A percentile compares a stretch with the other conserved stretches of the same genome.
Evolutionary conservation across 371 early-diverging fungal genomes (phyloP).

Genomic region (Blyttiomyces sp.): DNA sequence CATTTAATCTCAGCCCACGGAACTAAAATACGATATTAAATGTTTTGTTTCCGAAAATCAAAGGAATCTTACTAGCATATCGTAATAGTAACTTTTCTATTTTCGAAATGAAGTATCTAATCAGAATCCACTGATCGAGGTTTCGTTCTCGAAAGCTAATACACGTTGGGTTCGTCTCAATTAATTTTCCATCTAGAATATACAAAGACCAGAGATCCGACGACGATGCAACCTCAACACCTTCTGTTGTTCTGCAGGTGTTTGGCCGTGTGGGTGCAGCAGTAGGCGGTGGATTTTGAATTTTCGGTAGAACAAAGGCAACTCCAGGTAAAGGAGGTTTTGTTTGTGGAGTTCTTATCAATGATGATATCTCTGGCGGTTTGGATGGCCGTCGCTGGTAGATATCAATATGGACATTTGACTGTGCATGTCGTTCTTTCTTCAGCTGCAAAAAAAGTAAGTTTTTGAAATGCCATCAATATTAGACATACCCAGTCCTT

Average conservation of each 20-base stretch:
- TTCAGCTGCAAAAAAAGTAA: too few relatives aligned
- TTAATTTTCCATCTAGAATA: constrained; percentile 3
- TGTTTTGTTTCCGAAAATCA: neutral
- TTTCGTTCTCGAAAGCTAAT: constrained; percentile 3
- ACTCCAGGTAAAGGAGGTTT: neutral
- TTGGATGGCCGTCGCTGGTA: neutral
- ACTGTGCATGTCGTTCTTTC: too few relatives aligned
- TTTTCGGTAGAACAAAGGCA: neutral
- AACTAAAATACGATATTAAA: neutral
- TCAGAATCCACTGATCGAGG: constrained; percentile 5
- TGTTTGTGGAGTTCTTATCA: neutral
- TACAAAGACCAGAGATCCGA: constrained; percentile 15
- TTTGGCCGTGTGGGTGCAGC: too few relatives aligned
- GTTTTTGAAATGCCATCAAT: too few relatives aligned
- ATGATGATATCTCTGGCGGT: neutral
- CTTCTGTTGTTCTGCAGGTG: too few relatives aligned
- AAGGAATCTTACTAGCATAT: constrained; percentile 8
- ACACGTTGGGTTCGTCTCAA: constrained; percentile 7
- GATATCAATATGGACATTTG: too few relatives aligned
- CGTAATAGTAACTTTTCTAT: constrained; percentile 4
- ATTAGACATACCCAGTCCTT: too few relatives aligned
- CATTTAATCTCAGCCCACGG: constrained; percentile 22
- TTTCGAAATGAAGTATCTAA: constrained; percentile 9
- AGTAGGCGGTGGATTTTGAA: neutral
- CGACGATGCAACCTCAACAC: too few relatives aligned